These are phyloP conservation scores for Coemansia sp. DNA, from an alignment of 192 early-diverging fungal species.

Conservation along the genomic window DNA sequence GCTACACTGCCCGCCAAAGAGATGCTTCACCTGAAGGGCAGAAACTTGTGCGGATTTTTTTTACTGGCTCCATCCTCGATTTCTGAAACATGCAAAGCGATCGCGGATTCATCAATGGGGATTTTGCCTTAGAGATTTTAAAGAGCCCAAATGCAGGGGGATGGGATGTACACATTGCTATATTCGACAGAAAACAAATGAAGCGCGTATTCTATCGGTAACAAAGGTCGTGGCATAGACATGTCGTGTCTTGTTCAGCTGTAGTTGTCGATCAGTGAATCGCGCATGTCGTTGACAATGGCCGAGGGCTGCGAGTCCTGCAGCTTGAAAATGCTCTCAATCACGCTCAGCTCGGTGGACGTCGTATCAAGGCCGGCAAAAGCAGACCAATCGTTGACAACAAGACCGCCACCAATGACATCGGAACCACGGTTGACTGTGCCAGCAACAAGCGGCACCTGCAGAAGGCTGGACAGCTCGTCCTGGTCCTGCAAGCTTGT, in stretches of 20 bases:
- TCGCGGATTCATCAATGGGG: too few species aligned
- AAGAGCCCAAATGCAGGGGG: too few species aligned
- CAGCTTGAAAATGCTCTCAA: slow-evolving; percentile 97
- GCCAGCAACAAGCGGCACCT: slow-evolving; percentile 96
- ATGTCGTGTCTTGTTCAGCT: slow-evolving; percentile 28
- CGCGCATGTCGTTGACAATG: slow-evolving; percentile 92
- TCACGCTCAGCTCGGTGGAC: slow-evolving; percentile 91
- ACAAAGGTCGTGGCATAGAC: too few species aligned
- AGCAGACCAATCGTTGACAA: slow-evolving; percentile 98
- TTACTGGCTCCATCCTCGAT: too few species aligned
- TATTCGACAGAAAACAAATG: too few species aligned
- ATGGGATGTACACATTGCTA: too few species aligned
- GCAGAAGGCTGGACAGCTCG: slow-evolving; percentile 93
- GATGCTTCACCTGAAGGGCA: too few species aligned
- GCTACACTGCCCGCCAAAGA: too few species aligned
- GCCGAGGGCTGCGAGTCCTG: slow-evolving; percentile 87
- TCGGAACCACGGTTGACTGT: slow-evolving; percentile 99
- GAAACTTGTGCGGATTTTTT: too few species aligned
- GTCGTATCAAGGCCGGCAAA: slow-evolving; percentile 98
- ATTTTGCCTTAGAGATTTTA: too few species aligned
- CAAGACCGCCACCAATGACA: slow-evolving; percentile 92
- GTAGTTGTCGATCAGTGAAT: slow-evolving; percentile 87
- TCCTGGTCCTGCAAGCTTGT: slow-evolving; percentile 97
- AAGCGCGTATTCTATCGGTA: too few species aligned
- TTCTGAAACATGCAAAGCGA: too few species aligned